Percentiles rank a stretch among this genome's conserved stretches.
These are phyloP conservation scores for Paramecium caudatum DNA, from an alignment of 73 alveolate species.

Conservation along the genomic window DNA sequence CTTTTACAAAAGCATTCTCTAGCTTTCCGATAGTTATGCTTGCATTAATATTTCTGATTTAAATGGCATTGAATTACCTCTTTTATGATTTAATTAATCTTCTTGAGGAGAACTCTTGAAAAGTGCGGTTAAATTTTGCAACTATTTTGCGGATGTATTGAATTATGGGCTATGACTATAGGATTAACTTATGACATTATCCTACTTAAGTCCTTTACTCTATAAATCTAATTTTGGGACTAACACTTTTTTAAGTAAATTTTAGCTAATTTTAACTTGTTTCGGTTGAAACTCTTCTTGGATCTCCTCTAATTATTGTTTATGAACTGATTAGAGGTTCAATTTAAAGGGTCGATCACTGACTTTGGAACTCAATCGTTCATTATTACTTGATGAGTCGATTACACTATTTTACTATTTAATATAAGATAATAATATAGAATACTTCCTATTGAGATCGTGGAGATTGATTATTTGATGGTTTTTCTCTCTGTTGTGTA, in stretches of 20 bases:
- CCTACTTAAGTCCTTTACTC: slow-evolving; percentile 34
- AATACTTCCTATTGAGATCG: neutral
- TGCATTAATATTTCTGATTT: neutral
- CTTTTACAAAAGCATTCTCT: slow-evolving; percentile 41
- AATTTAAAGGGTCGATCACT: slow-evolving; percentile 52
- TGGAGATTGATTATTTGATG: neutral
- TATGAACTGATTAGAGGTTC: neutral
- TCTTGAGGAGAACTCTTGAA: slow-evolving; percentile 40
- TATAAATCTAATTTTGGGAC: slow-evolving; percentile 57
- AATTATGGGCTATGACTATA: slow-evolving; percentile 70
- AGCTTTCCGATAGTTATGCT: slow-evolving; percentile 42
- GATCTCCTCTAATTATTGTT: slow-evolving; percentile 18
- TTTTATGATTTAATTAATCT: slow-evolving; percentile 42
- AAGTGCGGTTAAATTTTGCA: slow-evolving; percentile 49
- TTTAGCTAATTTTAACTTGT: neutral
- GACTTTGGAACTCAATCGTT: slow-evolving; percentile 62
- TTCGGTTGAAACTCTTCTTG: neutral
- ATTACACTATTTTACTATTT: slow-evolving; percentile 30
- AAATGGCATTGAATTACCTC: slow-evolving; percentile 72
- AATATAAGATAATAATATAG: neutral
- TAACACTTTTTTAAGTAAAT: slow-evolving; percentile 54
- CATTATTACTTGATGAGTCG: slow-evolving; percentile 51
- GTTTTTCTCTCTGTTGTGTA: slow-evolving; percentile 85
- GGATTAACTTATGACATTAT: slow-evolving; percentile 13
- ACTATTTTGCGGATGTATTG: slow-evolving; percentile 41